Base-by-base conservation (phyloP, 2,329 filamentous ascomycete species). In the Fusarium mangiferae region DNA sequence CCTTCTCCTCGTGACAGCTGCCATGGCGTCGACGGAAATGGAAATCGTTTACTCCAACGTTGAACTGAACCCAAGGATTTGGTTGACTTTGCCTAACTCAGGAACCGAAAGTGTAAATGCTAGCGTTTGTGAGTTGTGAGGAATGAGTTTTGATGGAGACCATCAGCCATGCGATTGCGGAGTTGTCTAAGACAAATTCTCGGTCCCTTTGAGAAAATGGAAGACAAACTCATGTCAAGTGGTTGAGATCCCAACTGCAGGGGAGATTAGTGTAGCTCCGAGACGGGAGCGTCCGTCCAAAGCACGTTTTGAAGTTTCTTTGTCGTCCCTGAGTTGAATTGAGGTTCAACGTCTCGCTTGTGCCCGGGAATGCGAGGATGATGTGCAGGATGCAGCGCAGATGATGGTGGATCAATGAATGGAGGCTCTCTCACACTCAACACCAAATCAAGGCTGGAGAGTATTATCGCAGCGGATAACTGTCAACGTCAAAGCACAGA, bases 1-100 rank as follows among this genome's bases (percentile, higher is more conserved):
- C 71, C 87, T 83, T 59, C 86, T 75, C 51, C 63, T 60, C 69
- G 62, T 69, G n/a, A 46, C 52, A 22, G 56, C 49, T 57, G 73
- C 56, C 73, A 77, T 77, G 46, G 48, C 49, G 73, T 42, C 60
- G 28, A 48, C 62, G 45, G 64, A 28, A 59, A 36, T 18, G 56
- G 45, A 70, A 60, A 46, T 41, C 66, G 52, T 68, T 60, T 63
- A 62, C 55, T 64, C 30, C 38, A 73, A 66, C 57, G 60, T 66
- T 49, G 49, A 69, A 69, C 58, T 55, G 49, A 69, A 57, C 61
- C 61, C 68, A 63, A 54, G 41, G 55, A 54, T 22, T 62, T 65
- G 68, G 72, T 62, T 68, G 67, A 68, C 36, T 74, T 75, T 72
- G 49, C 42, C 51, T 74, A 63, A 36, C 18, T 52, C 65, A 67